phyloP scores from a whole-genome alignment of 176 grass and related monocot species.

The Bothriochloa decipiens region DNA sequence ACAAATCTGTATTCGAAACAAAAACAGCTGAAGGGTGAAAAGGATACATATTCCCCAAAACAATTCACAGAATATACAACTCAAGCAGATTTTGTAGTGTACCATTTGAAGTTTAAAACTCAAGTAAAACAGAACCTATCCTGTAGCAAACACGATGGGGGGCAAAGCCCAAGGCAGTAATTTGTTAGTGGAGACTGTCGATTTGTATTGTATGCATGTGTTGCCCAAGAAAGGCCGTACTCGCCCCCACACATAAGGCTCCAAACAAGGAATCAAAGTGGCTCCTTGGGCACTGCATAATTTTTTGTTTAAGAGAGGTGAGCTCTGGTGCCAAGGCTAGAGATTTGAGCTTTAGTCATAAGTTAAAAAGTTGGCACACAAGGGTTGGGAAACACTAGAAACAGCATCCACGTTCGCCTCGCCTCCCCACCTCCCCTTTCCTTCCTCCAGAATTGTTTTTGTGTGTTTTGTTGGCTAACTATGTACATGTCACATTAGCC shows the following conservation, averaged over 20 bases:
- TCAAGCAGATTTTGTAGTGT: slow-evolving; percentile 27
- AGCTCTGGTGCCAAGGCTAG: slow-evolving; percentile 70
- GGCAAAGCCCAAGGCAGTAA: slow-evolving; percentile 64
- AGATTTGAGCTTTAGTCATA: slow-evolving; percentile 70
- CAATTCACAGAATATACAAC: slow-evolving; percentile 35
- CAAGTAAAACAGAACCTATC: slow-evolving; percentile 52
- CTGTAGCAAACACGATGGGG: slow-evolving; percentile 49
- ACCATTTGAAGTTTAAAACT: slow-evolving; percentile 53
- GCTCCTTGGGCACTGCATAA: slow-evolving; percentile 54
- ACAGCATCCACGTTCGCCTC: slow-evolving; percentile 99
- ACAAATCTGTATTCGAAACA: slow-evolving; percentile 30
- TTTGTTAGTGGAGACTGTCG: slow-evolving; percentile 55
- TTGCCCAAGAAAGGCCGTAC: slow-evolving; percentile 68
- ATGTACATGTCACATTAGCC: slow-evolving; percentile 53
- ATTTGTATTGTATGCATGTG: slow-evolving; percentile 65
- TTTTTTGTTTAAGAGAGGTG: slow-evolving; percentile 55
- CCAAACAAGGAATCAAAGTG: slow-evolving; percentile 82
- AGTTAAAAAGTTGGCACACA: slow-evolving; percentile 66
- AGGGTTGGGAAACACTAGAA: slow-evolving; percentile 96
- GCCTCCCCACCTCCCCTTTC: slow-evolving; percentile 50
- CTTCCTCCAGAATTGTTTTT: slow-evolving; percentile 60
- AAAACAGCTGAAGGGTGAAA: slow-evolving; percentile 43
- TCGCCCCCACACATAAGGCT: slow-evolving; percentile 70
- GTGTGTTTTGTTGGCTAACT: slow-evolving; percentile 52
- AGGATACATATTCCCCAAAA: slow-evolving; percentile 35